Evolutionary conservation across 2,329 filamentous ascomycete species (phyloP), one percentile per base, ranked within the genome.

Genomic region (Fusarium floridanum): DNA sequence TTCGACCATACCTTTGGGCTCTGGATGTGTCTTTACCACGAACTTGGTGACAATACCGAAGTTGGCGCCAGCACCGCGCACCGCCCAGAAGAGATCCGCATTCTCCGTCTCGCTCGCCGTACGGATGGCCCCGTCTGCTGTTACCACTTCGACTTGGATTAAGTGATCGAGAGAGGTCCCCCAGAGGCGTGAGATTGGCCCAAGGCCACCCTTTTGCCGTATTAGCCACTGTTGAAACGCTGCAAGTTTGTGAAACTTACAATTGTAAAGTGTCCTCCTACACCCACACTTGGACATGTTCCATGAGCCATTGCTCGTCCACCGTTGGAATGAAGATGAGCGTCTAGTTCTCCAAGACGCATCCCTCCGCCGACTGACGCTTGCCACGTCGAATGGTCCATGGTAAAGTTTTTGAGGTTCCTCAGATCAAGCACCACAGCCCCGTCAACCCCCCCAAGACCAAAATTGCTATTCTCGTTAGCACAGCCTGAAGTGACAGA

Each of bases 41-140:
- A 91, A 91, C 67, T 88, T 84, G 53, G 89, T 91, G 69, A 91
- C 83, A 72, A 91, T 83, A 41, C 88, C 90, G 65, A 90, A 90
- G 37, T 86, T 86, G 20, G 86, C 87, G 22, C 87, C 89, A 0
- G 89, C 89, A 11, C 90, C 90, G 57, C 86, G 88, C 61, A 91
- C 75, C 3, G 87, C 88, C 78, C 82, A 91, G 80, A 90, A 91
- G 11, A 91, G 82, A 70, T 91, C 88, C 1, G 82, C 70, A 72
- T 90, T 88, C 60, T 86, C 72, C 0, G 80, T 80, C 48, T 86
- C 82, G 72, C 82, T 89, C 10, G 86, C 88, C 4, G 82, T 84
- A 39, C 84, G 78, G 41, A 91, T 84, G 11, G 81, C 81, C n/a
- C 89, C 89, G 69, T 90, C 84, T 5, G 88, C 86, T 6, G 88